Evolutionary conservation across 164 flowering plant species (phyloP).

Genomic region (Hamamelis virginiana): DNA sequence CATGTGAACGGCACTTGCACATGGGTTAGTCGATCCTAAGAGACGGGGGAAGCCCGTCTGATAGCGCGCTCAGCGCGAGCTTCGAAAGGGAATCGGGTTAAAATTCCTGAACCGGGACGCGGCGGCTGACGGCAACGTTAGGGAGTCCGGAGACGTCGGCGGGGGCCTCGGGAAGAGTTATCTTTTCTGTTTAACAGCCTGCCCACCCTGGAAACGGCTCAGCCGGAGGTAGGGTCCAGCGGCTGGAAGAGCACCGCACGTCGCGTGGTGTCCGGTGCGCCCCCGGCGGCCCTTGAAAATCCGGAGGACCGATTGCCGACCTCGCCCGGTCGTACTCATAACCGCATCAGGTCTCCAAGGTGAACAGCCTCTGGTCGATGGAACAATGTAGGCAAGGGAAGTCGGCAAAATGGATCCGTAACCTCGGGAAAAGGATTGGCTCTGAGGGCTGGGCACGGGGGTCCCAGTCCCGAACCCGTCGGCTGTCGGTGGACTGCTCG

Average conservation of each 20-base stretch:
- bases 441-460: constrained; percentile 11
- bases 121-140: constrained; percentile 18
- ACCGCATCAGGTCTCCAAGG: no score
- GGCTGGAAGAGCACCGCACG: constrained; percentile 31
- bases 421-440: constrained; percentile 11
- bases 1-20: constrained; percentile 19
- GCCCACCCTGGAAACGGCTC: constrained; percentile 32
- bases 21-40: constrained; percentile 19
- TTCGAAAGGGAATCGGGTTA: constrained; percentile 37
- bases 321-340: not conserved
- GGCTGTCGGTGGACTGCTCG: constrained; percentile 7
- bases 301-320: constrained; percentile 10
- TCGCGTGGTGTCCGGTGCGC: constrained; percentile 26
- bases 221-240: constrained; percentile 30
- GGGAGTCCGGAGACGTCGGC: constrained; percentile 5
- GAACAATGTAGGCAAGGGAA: not conserved
- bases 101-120: constrained; percentile 38
- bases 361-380: no score
- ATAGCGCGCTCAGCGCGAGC: constrained; percentile 15
- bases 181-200: constrained; percentile 19
- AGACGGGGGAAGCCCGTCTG: constrained; percentile 8
- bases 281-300: constrained; percentile 24
- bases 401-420: constrained; percentile 2
- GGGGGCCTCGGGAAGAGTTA: constrained; percentile 17
- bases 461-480: constrained; percentile 16